Evolutionary conservation across 176 grass and related monocot species (phyloP), one percentile per base, ranked within the genome.

Genomic region (Thinopyrum elongatum): DNA sequence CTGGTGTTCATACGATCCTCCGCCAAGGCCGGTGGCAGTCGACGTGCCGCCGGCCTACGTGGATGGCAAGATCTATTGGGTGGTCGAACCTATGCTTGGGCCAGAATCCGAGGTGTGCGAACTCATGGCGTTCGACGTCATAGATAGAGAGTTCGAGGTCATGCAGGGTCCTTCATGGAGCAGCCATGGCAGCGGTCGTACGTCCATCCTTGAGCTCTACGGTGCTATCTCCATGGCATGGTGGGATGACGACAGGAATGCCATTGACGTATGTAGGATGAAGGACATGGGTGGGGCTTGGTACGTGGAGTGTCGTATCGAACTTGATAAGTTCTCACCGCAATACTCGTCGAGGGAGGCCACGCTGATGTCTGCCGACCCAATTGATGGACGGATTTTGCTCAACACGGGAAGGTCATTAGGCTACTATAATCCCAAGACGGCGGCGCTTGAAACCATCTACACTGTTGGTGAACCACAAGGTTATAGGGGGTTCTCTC

Each of bases 31-130:
- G 0, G 33, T 86, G 14, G 76, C 35, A 2, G 14, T 65, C 1
- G 36, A 71, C 4, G 36, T 61, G 84, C 19, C 21, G 29, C 65
- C 76, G 5, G 35, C 36, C 77, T 25, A 80, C 25, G 38, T 22
- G 4, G 27, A 86, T 8, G 53, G 53, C 21, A 86, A 73, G 21
- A 29, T 86, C 9, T 72, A 80, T 15, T 86, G 84, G 84, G 5
- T 73, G 66, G 66, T 25, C 0, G 51, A 80, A 4, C 38, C 2
- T 5, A 5, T 44, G 4, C 53, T 80, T 19, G 25, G 3, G 23
- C 57, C 31, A 6, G n/a, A 33, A 35, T 38, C 3, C 14, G 3
- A n/a, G n/a, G 17, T 57, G 76, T 60, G 19, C 53, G 11, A 78
- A 57, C 33, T 79, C 1, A 7, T 70, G 2, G 23, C 0, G 17